Percentiles rank a stretch among this genome's conserved stretches.
Evolutionary conservation across 2,329 filamentous ascomycete genomes (phyloP).

Genomic region (Aspergillus flavus): DNA sequence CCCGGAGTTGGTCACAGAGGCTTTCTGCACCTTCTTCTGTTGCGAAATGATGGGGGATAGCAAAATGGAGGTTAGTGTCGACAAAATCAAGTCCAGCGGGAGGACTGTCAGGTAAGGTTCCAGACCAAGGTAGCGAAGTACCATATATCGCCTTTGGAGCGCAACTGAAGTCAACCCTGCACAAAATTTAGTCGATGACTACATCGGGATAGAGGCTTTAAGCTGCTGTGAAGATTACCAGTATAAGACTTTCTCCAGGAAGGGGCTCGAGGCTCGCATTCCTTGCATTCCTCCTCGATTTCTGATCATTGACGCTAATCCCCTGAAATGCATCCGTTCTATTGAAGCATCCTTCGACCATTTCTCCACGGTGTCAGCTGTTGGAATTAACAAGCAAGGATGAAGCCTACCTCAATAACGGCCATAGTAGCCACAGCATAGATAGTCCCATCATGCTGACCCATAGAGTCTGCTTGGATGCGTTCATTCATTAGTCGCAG

Average conservation of each 20-base stretch:
- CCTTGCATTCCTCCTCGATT: constrained; percentile 34
- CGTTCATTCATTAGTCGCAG: constrained; percentile 34
- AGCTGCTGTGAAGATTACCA: constrained; percentile 25
- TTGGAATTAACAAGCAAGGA: background rate
- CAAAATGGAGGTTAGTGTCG: constrained; percentile 24
- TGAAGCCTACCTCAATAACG: constrained; percentile 34
- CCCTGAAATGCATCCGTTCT: constrained; percentile 34
- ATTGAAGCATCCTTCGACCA: constrained; percentile 36
- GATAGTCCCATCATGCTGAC: constrained; percentile 32
- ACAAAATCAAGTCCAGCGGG: constrained; percentile 28
- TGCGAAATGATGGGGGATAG: constrained; percentile 15
- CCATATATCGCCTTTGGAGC: constrained; percentile 33
- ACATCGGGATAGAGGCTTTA: background rate
- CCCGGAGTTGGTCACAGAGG: constrained; percentile 24
- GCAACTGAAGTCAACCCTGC: constrained; percentile 37
- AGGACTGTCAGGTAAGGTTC: constrained; percentile 24
- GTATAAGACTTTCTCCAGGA: constrained; percentile 36
- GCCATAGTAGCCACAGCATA: constrained; percentile 37
- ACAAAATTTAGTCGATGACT: constrained; percentile 6
- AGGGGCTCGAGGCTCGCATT: constrained; percentile 29
- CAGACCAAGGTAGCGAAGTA: constrained; percentile 34
- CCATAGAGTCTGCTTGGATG: constrained; percentile 26
- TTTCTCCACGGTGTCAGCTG: constrained; percentile 30
- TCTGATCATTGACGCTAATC: constrained; percentile 31
- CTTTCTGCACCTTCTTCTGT: constrained; percentile 21